Base-by-base conservation (phyloP, 129 eudicot genomes). In the Glebionis coronaria region DNA sequence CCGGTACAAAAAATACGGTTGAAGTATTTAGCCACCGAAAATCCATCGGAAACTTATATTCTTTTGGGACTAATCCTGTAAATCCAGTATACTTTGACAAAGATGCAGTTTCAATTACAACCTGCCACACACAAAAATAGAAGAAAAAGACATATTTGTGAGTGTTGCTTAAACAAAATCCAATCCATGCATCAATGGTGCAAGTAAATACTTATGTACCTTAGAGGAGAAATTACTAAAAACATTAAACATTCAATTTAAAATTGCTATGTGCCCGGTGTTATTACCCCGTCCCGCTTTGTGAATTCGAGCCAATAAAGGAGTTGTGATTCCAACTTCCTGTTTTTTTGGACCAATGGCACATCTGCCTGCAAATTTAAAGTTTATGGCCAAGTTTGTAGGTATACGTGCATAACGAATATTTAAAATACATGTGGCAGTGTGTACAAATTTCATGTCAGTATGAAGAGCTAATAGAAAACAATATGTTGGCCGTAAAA, bases 1-100 rank as follows among this genome's bases (percentile, higher is more conserved):
- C n/a, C n/a, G n/a, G n/a, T n/a, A n/a, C n/a, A n/a, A n/a, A n/a
- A n/a, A n/a, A n/a, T n/a, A n/a, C n/a, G n/a, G n/a, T n/a, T n/a
- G n/a, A n/a, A n/a, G n/a, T n/a, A n/a, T n/a, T n/a, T n/a, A n/a
- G n/a, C n/a, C n/a, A n/a, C n/a, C n/a, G n/a, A n/a, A n/a, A 84
- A 86, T 47, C 96, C 98, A 67, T 93, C 90, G 96, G 86, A 79
- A 73, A 88, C 19, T 79, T 81, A 25, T 88, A 96, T 50, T 82
- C 88, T 62, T 88, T 88, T 0, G 96, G 98, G 60, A 93, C 79
- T 51, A 88, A 95, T 59, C 98, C 96, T 0, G 96, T 92, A 78
- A 92, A 92, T 63, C 98, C 98, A 67, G 98, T 96, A 72, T 86
- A 86, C 76, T 88, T 88, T 9, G 98, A 93, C 57, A 93, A 93